Percentiles rank a stretch among this genome's conserved stretches.
phyloP scores from a whole-genome alignment of 1,139 yeast species.

The Sugiyamaella neomexicana region DNA sequence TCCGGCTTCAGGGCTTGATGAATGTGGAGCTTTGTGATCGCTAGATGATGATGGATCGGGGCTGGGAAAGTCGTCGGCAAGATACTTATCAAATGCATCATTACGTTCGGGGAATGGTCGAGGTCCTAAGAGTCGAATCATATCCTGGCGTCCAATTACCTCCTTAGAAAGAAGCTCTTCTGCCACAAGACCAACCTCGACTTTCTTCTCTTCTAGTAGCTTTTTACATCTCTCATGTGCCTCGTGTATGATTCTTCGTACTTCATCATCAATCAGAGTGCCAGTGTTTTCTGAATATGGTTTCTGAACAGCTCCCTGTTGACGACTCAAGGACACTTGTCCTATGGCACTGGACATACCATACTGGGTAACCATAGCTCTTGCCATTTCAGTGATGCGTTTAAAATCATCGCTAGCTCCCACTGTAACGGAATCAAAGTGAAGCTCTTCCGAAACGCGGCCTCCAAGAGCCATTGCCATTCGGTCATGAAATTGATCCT shows the following conservation, averaged over 20 bases:
- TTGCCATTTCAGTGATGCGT: slow-evolving; percentile 93
- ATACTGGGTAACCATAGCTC: slow-evolving; percentile 83
- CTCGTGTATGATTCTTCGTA: slow-evolving; percentile 74
- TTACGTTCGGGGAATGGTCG: slow-evolving; percentile 88
- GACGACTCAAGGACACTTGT: slow-evolving; percentile 70
- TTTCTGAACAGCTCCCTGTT: slow-evolving; percentile 51
- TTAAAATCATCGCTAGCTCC: slow-evolving; percentile 97
- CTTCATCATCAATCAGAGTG: slow-evolving; percentile 74
- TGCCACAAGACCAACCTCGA: slow-evolving; percentile 82
- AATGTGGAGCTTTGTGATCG: slow-evolving; percentile 6
- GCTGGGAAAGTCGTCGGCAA: slow-evolving; percentile 30
- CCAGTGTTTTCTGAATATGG: slow-evolving; percentile 92
- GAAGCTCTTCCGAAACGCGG: slow-evolving; percentile 90
- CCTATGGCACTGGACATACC: slow-evolving; percentile 93
- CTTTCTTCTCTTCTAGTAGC: slow-evolving; percentile 66
- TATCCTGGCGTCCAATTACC: slow-evolving; percentile 85
- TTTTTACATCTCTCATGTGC: slow-evolving; percentile 71
- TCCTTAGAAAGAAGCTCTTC: slow-evolving; percentile 80
- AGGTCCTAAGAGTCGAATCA: slow-evolving; percentile 82
- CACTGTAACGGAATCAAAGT: slow-evolving; percentile 84
- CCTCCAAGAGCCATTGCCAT: slow-evolving; percentile 99
- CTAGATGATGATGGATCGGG: slow-evolving; percentile 8
- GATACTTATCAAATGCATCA: slow-evolving; percentile 90
- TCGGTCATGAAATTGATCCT: slow-evolving; percentile 77
- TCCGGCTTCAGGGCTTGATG: slow-evolving; percentile 18